phyloP scores from a whole-genome alignment of 805 yeast genomes.

The Kockiozyma suomiensis region DNA sequence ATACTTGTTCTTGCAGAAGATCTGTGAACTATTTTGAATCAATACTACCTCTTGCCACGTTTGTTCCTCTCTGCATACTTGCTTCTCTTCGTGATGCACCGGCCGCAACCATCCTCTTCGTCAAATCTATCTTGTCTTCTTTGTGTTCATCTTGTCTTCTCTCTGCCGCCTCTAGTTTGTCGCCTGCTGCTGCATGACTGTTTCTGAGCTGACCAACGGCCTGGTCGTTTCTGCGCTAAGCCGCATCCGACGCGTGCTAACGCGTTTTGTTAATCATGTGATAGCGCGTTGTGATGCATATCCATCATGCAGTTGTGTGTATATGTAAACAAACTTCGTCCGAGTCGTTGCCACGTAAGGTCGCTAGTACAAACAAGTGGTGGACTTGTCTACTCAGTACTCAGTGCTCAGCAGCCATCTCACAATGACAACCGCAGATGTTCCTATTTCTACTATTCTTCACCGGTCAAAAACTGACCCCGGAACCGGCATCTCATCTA shows the following conservation, averaged over 20 bases:
- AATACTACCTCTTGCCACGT: too few relatives aligned
- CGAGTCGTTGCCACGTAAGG: background rate
- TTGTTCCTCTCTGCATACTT: too few relatives aligned
- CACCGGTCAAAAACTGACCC: constrained; percentile 4
- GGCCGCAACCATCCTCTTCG: too few relatives aligned
- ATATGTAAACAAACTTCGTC: background rate
- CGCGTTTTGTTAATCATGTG: constrained; percentile 7
- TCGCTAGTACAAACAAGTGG: background rate
- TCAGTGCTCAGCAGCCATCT: too few relatives aligned
- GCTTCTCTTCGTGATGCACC: too few relatives aligned
- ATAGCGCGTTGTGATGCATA: constrained; percentile 7
- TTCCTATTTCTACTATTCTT: background rate
- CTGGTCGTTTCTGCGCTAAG: background rate
- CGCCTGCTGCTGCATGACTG: too few relatives aligned
- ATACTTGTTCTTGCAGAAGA: too few relatives aligned
- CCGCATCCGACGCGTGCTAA: background rate
- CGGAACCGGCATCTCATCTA: background rate
- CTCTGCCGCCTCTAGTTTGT: too few relatives aligned
- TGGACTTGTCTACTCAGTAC: too few relatives aligned
- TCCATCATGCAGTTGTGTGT: background rate
- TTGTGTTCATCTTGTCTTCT: too few relatives aligned
- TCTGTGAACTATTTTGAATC: too few relatives aligned
- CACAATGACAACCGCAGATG: background rate
- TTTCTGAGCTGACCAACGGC: background rate
- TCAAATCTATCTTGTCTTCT: too few relatives aligned